Percentiles rank a stretch among this genome's conserved stretches.
Conservation (phyloP, 257 asterid genomes). For the Ballota nigra region DNA sequence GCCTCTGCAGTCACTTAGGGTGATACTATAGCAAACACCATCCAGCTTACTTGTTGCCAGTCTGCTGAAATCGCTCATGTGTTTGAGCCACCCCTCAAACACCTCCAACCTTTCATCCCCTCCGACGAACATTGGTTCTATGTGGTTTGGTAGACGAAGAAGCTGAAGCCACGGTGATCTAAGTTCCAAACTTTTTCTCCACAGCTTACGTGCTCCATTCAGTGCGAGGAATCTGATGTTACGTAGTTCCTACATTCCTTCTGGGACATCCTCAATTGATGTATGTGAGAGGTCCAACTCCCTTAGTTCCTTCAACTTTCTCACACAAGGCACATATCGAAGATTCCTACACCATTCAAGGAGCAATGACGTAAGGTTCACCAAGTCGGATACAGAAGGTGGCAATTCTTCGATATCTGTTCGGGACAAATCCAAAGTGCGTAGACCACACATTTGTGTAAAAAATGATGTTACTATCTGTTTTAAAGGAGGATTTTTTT, state of each 20-base stretch:
- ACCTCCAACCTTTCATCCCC: slow-evolving; percentile 9
- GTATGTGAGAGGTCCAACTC: slow-evolving; percentile 10
- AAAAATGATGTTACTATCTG: slow-evolving; percentile 9
- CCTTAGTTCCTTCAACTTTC: slow-evolving; percentile 11
- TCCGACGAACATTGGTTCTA: not conserved
- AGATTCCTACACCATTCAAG: not conserved
- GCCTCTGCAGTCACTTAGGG: not conserved
- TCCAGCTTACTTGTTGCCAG: not conserved
- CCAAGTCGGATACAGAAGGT: slow-evolving; percentile 5
- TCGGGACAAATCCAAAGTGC: slow-evolving; percentile 7
- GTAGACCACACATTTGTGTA: slow-evolving; percentile 1
- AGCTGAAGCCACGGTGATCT: not conserved
- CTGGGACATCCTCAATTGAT: not conserved
- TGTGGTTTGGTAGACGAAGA: slow-evolving; percentile 1
- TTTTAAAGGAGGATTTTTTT: not conserved
- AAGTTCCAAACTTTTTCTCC: not conserved
- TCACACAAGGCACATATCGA: slow-evolving; percentile 4
- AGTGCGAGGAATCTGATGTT: not conserved
- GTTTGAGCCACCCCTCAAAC: slow-evolving; percentile 2
- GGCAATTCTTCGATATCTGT: slow-evolving; percentile 7
- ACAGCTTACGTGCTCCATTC: not conserved
- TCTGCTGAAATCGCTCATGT: not conserved
- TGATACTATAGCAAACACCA: not conserved
- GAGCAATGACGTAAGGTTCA: slow-evolving; percentile 10
- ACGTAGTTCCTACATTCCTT: slow-evolving; percentile 1